Base-by-base conservation (phyloP, 73 alveolate species). In the Paramecium caudatum region DNA sequence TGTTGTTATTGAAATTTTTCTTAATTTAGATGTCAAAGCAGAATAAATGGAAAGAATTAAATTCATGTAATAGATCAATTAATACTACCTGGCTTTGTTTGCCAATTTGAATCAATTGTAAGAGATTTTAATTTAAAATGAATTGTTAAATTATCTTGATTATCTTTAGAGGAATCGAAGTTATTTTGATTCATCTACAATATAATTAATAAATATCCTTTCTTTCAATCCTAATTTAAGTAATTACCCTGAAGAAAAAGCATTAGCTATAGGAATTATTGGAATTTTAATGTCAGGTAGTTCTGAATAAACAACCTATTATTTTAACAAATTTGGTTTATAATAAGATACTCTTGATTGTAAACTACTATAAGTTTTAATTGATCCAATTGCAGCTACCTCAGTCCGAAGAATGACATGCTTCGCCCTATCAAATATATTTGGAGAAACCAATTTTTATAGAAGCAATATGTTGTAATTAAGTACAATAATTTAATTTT, bases 271-370 rank as follows among this genome's bases (percentile, higher is more conserved):
- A 4, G 83, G 45, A 12, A 65, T 65, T 2, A 65, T 65, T 10
- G 83, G 83, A 13, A 43, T 65, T 4, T 13, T 65, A 1, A 65
- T 65, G 55, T 30, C 50, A 2, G 83, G 83, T 4, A 65, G 34
- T 65, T 33, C 39, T 32, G 39, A 36, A 0, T 33, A 33, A 65
- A 32, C 83, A 3, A 65, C 27, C 16, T 65, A 33, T 32, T 65
- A 65, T 65, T 65, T 65, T 34, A 21, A 65, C 34, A 65, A 65
- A 32, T 65, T 65, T 65, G 34, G 83, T 27, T 7, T 15, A 12
- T n/a, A 27, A 33, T 32, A 33, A 32, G 27, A 32, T 4, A 25
- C 83, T 1, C 7, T 65, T 0, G 83, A 65, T 36, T 13, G 34
- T 32, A 65, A 65, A 33, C 15, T 65, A 65, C 27, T 65, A 7